Conservation (phyloP, 1,284 basidiomycete genomes). For the Lignosus rhinocerotis region DNA sequence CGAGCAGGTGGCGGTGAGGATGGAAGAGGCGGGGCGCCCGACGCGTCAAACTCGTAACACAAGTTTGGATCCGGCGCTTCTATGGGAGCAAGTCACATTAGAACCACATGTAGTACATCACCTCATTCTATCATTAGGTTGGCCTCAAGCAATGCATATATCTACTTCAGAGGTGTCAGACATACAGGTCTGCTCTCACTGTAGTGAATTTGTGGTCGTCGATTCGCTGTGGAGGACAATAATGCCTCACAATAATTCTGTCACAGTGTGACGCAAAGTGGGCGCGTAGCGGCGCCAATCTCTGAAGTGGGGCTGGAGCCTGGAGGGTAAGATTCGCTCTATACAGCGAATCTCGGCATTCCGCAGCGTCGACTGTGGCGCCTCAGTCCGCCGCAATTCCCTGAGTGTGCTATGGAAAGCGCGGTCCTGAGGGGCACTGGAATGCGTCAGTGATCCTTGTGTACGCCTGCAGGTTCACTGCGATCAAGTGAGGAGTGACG, state of each 20-base stretch:
- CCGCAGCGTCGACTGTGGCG: neutral
- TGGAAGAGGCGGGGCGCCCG: conserved; percentile 12
- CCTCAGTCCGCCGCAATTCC: too few species aligned
- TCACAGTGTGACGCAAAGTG: neutral
- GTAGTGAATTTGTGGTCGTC: too few species aligned
- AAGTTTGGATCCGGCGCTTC: too few species aligned
- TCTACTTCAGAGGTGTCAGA: too few species aligned
- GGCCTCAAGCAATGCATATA: too few species aligned
- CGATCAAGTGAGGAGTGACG: neutral
- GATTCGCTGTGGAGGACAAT: too few species aligned
- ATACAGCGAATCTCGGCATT: conserved; percentile 7
- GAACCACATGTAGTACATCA: too few species aligned
- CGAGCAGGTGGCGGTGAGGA: conserved; percentile 9
- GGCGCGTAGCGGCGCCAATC: conserved; percentile 4
- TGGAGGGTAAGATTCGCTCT: conserved; percentile 18
- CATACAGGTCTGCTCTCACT: too few species aligned
- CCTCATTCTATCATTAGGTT: too few species aligned
- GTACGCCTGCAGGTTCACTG: neutral
- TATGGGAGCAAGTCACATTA: too few species aligned
- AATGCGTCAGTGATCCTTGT: neutral
- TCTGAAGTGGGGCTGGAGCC: conserved; percentile 10
- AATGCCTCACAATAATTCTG: neutral
- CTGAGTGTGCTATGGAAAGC: too few species aligned
- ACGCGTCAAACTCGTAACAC: neutral
- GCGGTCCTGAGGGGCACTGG: too few species aligned